Evolutionary conservation across 2,329 filamentous ascomycete genomes (phyloP).

Genomic region (Paraphaeosphaeria minitans): DNA sequence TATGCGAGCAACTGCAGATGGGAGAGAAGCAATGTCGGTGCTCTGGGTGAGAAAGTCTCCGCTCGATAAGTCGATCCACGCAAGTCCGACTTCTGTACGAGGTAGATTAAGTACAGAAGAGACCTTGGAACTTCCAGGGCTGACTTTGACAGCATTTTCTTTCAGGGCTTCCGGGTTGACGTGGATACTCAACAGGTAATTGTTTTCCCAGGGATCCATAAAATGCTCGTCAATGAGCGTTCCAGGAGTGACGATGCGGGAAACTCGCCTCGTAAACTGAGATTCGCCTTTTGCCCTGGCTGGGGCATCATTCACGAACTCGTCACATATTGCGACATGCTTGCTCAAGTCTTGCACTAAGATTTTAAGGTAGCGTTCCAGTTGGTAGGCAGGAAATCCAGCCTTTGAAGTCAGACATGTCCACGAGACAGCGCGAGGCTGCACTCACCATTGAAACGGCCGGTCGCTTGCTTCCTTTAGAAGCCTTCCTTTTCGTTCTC

Average conservation of each 20-base stretch:
- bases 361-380: conserved; percentile 90
- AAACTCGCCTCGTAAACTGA: conserved; percentile 82
- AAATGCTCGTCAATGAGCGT: conserved; percentile 98
- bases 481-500: conserved; percentile 76
- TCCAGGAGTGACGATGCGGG: conserved; percentile 88
- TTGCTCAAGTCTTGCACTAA: conserved; percentile 89
- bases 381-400: conserved; percentile 90
- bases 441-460: conserved; percentile 76
- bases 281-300: conserved; percentile 77
- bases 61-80: conserved; percentile 95
- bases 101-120: conserved; percentile 46
- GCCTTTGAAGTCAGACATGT: conserved; percentile 58
- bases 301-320: conserved; percentile 76
- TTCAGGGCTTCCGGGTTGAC: conserved; percentile 49
- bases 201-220: conserved; percentile 91
- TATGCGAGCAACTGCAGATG: conserved; percentile 83
- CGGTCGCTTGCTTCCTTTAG: conserved; percentile 59
- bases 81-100: conserved; percentile 68
- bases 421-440: conserved; percentile 2
- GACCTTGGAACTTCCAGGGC: conserved; percentile 34
- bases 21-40: conserved; percentile 70
- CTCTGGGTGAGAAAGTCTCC: conserved; percentile 90
- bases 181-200: conserved; percentile 86
- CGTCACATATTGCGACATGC: conserved; percentile 92
- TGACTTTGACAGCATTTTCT: conserved; percentile 30